Conservation (phyloP, 495 filamentous ascomycete genomes). For the Aspergillus coremiiformis region DNA sequence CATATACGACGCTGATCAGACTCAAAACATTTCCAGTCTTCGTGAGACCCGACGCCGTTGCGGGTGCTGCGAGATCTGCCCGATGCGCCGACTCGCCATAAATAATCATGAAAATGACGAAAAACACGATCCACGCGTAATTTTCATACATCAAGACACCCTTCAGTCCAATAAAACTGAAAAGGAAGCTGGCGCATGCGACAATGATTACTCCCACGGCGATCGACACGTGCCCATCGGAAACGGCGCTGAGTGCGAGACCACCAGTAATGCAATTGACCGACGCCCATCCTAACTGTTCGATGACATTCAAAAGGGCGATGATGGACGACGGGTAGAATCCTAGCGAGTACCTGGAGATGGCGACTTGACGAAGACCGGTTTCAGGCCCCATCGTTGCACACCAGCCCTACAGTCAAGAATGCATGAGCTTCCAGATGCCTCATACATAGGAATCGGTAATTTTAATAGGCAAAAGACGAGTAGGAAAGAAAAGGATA, state of each 20-base stretch:
- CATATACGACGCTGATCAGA: conserved; percentile 50
- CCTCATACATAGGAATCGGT: not conserved
- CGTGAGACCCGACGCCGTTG: conserved; percentile 30
- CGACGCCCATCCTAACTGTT: conserved; percentile 30
- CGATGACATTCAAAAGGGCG: conserved; percentile 25
- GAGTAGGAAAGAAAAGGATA: conserved; percentile 7
- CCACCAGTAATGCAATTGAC: conserved; percentile 36
- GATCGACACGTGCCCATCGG: conserved; percentile 28
- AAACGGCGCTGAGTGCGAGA: conserved; percentile 29
- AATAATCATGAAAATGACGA: conserved; percentile 53
- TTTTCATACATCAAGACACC: conserved; percentile 54
- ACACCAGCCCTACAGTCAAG: conserved; percentile 25
- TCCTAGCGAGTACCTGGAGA: conserved; percentile 43
- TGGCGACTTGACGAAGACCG: conserved; percentile 73
- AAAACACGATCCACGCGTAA: conserved; percentile 52
- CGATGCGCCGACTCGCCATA: conserved; percentile 44
- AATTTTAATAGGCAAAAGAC: not conserved
- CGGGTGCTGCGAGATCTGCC: conserved; percentile 35
- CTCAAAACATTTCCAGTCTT: conserved; percentile 43
- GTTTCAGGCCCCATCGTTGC: conserved; percentile 64
- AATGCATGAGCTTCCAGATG: conserved; percentile 2
- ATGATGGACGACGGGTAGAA: conserved; percentile 27
- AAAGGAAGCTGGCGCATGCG: conserved; percentile 44
- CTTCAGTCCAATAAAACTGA: conserved; percentile 53
- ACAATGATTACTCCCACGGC: conserved; percentile 41